Evolutionary conservation across 1,284 basidiomycete species (phyloP).

Genomic region (Marasmius fiardii): DNA sequence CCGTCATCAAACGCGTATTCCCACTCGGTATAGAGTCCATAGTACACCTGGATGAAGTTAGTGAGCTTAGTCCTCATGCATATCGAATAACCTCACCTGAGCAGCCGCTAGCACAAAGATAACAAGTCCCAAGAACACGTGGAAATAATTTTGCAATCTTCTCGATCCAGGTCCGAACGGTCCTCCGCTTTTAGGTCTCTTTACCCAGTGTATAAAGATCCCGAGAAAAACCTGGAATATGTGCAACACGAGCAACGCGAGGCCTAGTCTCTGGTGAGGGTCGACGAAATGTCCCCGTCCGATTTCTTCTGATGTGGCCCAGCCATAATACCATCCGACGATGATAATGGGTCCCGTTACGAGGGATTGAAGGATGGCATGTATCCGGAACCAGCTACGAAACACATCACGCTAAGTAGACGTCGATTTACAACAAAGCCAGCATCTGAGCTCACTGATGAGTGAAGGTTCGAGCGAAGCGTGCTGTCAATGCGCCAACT

Average conservation of each 20-base stretch:
- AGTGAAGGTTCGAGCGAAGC: too few species aligned
- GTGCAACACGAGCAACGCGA: slow-evolving; percentile 41
- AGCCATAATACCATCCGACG: slow-evolving; percentile 24
- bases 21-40: too few species aligned
- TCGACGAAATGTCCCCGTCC: slow-evolving; percentile 17
- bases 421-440: too few species aligned
- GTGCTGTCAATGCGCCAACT: too few species aligned
- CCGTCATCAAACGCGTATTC: too few species aligned
- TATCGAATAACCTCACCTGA: slow-evolving; percentile 19
- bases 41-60: too few species aligned
- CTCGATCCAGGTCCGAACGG: too few species aligned
- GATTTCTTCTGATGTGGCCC: slow-evolving; percentile 15
- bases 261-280: slow-evolving; percentile 33
- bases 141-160: slow-evolving; percentile 19
- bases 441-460: too few species aligned
- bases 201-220: slow-evolving; percentile 35
- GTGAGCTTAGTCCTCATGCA: too few species aligned
- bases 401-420: too few species aligned
- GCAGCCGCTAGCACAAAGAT: slow-evolving; percentile 29
- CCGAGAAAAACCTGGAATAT: slow-evolving; percentile 40
- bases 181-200: slow-evolving; percentile 21
- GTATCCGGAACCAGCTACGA: slow-evolving; percentile 16
- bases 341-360: slow-evolving; percentile 29
- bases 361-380: slow-evolving; percentile 16
- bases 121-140: slow-evolving; percentile 27